Percentiles rank a stretch among this genome's conserved stretches.
Conservation (phyloP, 768 basidiomycete species). For the Tephrocybe sp. region DNA sequence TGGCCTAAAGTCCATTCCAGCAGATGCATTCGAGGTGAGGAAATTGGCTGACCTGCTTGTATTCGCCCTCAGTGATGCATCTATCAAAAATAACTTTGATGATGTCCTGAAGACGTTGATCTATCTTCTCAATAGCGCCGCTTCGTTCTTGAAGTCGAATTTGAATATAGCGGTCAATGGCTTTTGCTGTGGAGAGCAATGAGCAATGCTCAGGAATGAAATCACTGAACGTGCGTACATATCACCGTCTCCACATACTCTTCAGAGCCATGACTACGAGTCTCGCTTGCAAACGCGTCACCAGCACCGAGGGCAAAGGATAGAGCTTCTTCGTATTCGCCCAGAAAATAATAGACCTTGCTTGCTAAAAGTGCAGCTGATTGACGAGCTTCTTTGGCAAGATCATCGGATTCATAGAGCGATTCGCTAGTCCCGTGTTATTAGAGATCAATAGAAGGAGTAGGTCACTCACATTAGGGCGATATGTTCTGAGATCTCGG, state of each 20-base stretch:
- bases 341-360: conserved; percentile 97
- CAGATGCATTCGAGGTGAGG: conserved; percentile 9
- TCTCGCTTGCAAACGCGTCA: conserved; percentile 76
- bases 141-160: conserved; percentile 57
- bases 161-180: conserved; percentile 90
- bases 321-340: conserved; percentile 93
- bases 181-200: conserved; percentile 63
- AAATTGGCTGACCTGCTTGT: conserved; percentile 66
- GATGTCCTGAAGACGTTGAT: conserved; percentile 74
- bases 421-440: conserved; percentile 60
- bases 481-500: conserved; percentile 96
- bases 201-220: conserved; percentile 1
- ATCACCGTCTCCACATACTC: conserved; percentile 96
- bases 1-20: conserved; percentile 52
- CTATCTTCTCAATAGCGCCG: conserved; percentile 58
- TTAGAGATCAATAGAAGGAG: conserved; percentile 8
- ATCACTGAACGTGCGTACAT: conserved; percentile 60
- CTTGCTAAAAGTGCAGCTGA: conserved; percentile 91
- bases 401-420: conserved; percentile 79
- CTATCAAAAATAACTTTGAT: conserved; percentile 88
- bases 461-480: conserved; percentile 68
- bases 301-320: conserved; percentile 93
- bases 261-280: conserved; percentile 57
- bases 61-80: conserved; percentile 87
- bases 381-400: conserved; percentile 71